Conservation (phyloP, 2,329 filamentous ascomycete genomes). For the Ceratocystis papillata region DNA sequence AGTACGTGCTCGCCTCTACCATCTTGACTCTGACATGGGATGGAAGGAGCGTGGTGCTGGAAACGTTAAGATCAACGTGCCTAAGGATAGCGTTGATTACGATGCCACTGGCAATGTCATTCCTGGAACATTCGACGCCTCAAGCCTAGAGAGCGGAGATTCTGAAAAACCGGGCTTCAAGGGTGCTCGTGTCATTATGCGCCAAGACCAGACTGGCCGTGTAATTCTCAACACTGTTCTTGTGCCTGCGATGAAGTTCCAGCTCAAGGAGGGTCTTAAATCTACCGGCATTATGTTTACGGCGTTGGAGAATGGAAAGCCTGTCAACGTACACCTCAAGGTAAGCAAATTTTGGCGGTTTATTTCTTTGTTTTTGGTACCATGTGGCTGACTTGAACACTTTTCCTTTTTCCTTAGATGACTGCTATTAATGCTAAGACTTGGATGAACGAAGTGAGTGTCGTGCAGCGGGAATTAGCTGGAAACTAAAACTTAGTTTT, state of each 20-base stretch:
- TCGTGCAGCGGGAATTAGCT: constrained; percentile 43
- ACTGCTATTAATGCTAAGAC: constrained; percentile 42
- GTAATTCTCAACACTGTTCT: constrained; percentile 79
- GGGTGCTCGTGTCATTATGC: constrained; percentile 69
- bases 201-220: constrained; percentile 77
- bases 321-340: constrained; percentile 51
- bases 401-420: constrained; percentile 36
- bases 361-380: not conserved
- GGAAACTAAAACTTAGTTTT: constrained; percentile 29
- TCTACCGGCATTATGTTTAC: constrained; percentile 57
- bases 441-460: constrained; percentile 41
- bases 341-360: constrained; percentile 32
- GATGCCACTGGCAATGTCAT: constrained; percentile 43
- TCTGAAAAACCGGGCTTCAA: constrained; percentile 31
- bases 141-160: constrained; percentile 33
- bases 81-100: constrained; percentile 45
- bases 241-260: constrained; percentile 66
- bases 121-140: constrained; percentile 46
- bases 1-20: constrained; percentile 74
- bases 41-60: constrained; percentile 89
- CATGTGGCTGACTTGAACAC: not conserved
- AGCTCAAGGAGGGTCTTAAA: constrained; percentile 63
- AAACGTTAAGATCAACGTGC: constrained; percentile 73
- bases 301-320: constrained; percentile 48
- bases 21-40: constrained; percentile 57